Percentiles rank a stretch among this genome's conserved stretches.
These are phyloP conservation scores for Cryptosporidium baileyi DNA, from an alignment of 169 alveolate genomes.

Conservation along the genomic window DNA sequence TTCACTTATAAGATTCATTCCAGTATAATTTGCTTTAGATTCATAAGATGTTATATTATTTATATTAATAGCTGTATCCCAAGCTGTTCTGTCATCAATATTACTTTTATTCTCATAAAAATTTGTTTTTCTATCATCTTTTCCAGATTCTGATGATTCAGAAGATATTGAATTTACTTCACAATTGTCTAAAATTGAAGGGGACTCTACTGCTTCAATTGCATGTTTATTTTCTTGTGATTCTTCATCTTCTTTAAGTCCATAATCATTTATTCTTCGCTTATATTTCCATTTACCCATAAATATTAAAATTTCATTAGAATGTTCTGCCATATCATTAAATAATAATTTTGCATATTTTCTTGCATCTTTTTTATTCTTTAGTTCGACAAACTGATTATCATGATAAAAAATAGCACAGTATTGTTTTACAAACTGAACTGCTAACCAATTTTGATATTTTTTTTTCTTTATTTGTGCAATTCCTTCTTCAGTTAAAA, in stretches of 20 bases:
- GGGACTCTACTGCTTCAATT: neutral
- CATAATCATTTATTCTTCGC: neutral
- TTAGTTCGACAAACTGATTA: conserved; percentile 43
- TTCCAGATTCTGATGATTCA: neutral
- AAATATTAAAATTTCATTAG: conserved; percentile 36
- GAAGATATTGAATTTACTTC: conserved; percentile 6
- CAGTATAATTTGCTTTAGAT: neutral
- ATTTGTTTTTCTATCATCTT: conserved; percentile 2
- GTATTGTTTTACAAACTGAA: conserved; percentile 61
- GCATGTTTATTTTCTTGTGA: conserved; percentile 2
- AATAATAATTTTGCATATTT: conserved; percentile 40
- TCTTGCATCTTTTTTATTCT: conserved; percentile 62
- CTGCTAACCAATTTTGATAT: conserved; percentile 65
- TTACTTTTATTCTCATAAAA: neutral
- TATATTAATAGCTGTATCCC: conserved; percentile 29
- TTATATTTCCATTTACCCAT: conserved; percentile 67
- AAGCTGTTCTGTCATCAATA: neutral
- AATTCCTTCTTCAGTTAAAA: conserved; percentile 63
- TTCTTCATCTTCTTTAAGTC: neutral
- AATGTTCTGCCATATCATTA: conserved; percentile 43
- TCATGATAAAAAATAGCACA: conserved; percentile 32
- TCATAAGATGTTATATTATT: neutral
- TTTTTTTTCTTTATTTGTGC: conserved; percentile 59
- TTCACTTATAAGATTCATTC: neutral
- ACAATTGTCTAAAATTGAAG: neutral